phyloP scores from a whole-genome alignment of 2,329 filamentous ascomycete genomes.

The Nannizziopsis arthrosporioides region DNA sequence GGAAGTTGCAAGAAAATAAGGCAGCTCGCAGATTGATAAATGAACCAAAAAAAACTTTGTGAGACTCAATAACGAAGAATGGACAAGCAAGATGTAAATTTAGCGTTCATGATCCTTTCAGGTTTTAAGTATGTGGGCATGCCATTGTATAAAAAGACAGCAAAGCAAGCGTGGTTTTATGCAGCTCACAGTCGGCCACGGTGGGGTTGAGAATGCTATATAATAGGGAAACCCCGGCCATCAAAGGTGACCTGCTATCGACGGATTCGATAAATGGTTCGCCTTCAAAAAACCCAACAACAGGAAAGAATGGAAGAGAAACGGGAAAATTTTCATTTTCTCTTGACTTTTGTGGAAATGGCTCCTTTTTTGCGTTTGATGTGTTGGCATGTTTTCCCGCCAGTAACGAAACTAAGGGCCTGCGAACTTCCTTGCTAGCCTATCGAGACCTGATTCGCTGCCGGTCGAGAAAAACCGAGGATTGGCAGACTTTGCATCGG shows the following conservation, averaged over 20 bases:
- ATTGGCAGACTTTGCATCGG: constrained; percentile 18
- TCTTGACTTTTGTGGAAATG: constrained; percentile 7
- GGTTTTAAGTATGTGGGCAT: constrained; percentile 8
- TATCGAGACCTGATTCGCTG: constrained; percentile 30
- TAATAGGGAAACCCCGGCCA: constrained; percentile 13
- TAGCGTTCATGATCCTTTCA: constrained; percentile 4
- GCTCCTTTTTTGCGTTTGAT: constrained; percentile 41
- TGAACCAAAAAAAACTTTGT: constrained; percentile 10
- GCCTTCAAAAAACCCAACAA: constrained; percentile 4
- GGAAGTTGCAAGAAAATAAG: constrained; percentile 13
- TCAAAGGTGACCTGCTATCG: constrained; percentile 5
- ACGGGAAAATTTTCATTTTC: constrained; percentile 1
- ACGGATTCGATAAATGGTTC: constrained; percentile 10
- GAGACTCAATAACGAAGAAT: constrained; percentile 9
- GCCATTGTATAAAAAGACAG: constrained; percentile 14
- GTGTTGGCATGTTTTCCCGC: constrained; percentile 78
- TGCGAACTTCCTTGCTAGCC: constrained; percentile 42
- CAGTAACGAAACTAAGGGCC: constrained; percentile 61
- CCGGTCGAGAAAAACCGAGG: constrained; percentile 25
- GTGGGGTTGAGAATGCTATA: constrained; percentile 21
- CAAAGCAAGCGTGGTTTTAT: constrained; percentile 21
- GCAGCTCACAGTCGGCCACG: constrained; percentile 15
- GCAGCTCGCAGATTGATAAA: constrained; percentile 14
- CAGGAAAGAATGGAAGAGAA: constrained; percentile 4
- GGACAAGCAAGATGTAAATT: constrained; percentile 7